Base-by-base conservation (phyloP, 202 grass and related monocot genomes). In the Carex arenaria region DNA sequence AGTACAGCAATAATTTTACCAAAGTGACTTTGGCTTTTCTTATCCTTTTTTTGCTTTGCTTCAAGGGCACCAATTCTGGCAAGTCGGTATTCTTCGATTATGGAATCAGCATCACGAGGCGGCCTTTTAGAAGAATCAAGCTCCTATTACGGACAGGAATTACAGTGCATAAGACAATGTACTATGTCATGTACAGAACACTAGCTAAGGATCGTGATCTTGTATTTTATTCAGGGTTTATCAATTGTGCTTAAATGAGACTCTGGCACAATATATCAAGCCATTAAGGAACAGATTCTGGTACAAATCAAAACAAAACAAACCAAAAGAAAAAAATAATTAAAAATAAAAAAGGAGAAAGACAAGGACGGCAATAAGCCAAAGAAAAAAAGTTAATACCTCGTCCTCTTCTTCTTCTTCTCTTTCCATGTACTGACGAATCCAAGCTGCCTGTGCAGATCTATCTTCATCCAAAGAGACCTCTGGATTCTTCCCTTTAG, bases 361-460 rank as follows among this genome's bases (percentile, higher is more conserved):
- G 57, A 84, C 69, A 38, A 84, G 67, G 30, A 89, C 55, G 81
- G 15, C 74, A 53, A 22, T 84, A 23, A 83, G 67, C 8, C 79
- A 68, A 15, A 17, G 45, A 52, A 30, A 79, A 26, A 83, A 43
- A 79, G 13, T 43, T 30, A 84, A 6, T 75, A 68, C 49, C 14
- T 79, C 87, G 9, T 84, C 83, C 88, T 91, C 93, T 84, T 98
- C 92, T 76, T 98, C 89, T 9, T 98, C 89, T 90, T 98, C 87
- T 9, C 89, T 89, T 83, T 98, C 95, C 95, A 98, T 91, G 83
- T 98, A 98, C 47, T 95, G 95, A 53, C 80, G 89, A 80, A 98
- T 98, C 95, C 95, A 98, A 57, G 91, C 91, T 64, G 91, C 91
- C 57, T 95, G 92, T 7, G 88, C 94, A 23, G 77, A 91, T 52